Percentiles rank a stretch among this genome's conserved stretches.
Evolutionary conservation across 208 protist species (phyloP).

Genomic region (Balamuthia mandrillaris): DNA sequence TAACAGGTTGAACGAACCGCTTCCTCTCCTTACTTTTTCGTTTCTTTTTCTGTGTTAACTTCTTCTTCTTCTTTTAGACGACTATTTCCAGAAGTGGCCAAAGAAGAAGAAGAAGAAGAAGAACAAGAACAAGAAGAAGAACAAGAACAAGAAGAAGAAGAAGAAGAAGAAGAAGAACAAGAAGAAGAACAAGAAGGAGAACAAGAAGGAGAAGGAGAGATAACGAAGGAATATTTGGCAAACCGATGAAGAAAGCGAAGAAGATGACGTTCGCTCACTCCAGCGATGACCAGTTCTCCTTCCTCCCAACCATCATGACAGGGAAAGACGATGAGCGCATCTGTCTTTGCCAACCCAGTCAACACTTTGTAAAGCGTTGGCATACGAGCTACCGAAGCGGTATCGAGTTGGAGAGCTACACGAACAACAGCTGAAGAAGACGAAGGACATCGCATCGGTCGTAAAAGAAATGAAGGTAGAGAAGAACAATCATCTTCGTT

Average conservation of each 20-base stretch:
- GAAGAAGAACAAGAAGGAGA: too few relatives aligned
- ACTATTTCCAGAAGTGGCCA: conserved; percentile 98
- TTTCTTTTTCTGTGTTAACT: too few relatives aligned
- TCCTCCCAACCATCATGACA: conserved; percentile 95
- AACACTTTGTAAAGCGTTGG: conserved; percentile 96
- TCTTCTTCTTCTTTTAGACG: conserved; percentile 98
- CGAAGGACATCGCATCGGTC: conserved; percentile 87
- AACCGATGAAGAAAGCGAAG: conserved; percentile 97
- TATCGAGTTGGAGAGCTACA: conserved; percentile 94
- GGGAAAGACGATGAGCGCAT: conserved; percentile 89
- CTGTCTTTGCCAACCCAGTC: conserved; percentile 94
- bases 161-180: too few relatives aligned
- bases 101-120: too few relatives aligned
- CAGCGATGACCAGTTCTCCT: conserved; percentile 98
- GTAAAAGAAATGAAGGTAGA: conserved; percentile 93
- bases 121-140: too few relatives aligned
- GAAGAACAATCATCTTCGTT: too few relatives aligned
- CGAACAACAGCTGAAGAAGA: conserved; percentile 98
- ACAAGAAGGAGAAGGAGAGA: too few relatives aligned
- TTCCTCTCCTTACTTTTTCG: too few relatives aligned
- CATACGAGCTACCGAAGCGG: conserved; percentile 91
- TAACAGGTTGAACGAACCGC: conserved; percentile 87
- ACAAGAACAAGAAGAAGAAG: too few relatives aligned
- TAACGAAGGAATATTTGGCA: too few relatives aligned
- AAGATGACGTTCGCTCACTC: conserved; percentile 98